Evolutionary conservation across 2,329 filamentous ascomycete species (phyloP).

Genomic region (Biscogniauxia sp.): DNA sequence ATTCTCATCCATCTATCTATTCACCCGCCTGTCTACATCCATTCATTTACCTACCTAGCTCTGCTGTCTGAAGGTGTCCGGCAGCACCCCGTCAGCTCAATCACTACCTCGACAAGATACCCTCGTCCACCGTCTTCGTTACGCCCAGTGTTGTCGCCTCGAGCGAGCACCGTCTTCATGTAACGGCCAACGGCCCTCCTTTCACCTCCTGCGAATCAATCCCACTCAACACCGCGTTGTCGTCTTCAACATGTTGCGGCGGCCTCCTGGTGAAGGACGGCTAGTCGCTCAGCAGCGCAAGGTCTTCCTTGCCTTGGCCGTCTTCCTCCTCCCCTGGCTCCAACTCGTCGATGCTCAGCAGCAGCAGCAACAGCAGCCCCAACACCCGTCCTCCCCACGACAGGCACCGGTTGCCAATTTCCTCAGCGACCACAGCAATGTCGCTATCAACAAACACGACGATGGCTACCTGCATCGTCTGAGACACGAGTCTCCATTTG

Average conservation of each 20-base stretch:
- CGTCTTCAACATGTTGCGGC: constrained; percentile 51
- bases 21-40: background rate
- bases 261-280: constrained; percentile 54
- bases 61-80: background rate
- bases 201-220: background rate
- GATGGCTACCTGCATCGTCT: constrained; percentile 16
- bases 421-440: constrained; percentile 19
- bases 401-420: constrained; percentile 25
- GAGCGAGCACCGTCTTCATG: background rate
- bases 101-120: background rate
- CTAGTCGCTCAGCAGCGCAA: constrained; percentile 39
- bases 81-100: background rate
- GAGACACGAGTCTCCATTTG: constrained; percentile 23
- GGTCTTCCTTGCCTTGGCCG: constrained; percentile 45
- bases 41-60: background rate
- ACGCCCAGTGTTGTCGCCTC: background rate
- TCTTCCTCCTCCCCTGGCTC: constrained; percentile 47
- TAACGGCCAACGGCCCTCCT: background rate
- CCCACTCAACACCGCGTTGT: constrained; percentile 17
- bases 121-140: background rate
- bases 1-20: background rate
- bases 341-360: constrained; percentile 55
- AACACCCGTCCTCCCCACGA: constrained; percentile 23
- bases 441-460: constrained; percentile 20
- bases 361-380: constrained; percentile 43